A percentile compares a stretch with the other conserved stretches of the same genome.
Evolutionary conservation across 805 yeast species (phyloP).

Genomic region (Hanseniaspora mollemarum): DNA sequence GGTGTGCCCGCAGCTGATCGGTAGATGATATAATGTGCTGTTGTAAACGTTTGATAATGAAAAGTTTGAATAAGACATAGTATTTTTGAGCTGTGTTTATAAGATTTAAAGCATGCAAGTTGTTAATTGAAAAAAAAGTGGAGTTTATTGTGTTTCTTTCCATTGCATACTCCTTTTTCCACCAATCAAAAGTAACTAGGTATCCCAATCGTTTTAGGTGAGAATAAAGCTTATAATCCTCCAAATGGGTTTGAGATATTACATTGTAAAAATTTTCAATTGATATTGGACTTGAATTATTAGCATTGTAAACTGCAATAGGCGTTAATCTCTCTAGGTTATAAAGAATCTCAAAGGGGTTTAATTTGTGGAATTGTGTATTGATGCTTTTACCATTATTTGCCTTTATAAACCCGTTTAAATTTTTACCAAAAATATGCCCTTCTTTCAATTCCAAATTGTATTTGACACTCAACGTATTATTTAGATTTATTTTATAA

Average conservation of each 20-base stretch:
- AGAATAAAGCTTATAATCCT: slow-evolving; percentile 3
- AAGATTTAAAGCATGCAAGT: not conserved
- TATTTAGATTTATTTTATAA: not conserved
- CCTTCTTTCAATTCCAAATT: not conserved
- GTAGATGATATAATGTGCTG: slow-evolving; percentile 13
- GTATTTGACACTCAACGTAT: not conserved
- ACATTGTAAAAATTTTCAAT: slow-evolving; percentile 10
- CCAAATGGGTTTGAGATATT: not conserved
- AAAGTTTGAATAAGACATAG: not conserved
- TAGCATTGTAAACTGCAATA: not conserved
- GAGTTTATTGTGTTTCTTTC: not conserved
- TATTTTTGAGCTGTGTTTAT: not conserved
- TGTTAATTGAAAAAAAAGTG: not conserved
- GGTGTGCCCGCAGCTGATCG: slow-evolving; percentile 36
- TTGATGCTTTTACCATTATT: slow-evolving; percentile 12
- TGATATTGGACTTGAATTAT: not conserved
- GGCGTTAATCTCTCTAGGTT: slow-evolving; percentile 12
- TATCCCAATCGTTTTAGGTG: slow-evolving; percentile 9
- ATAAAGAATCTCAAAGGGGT: slow-evolving; percentile 11
- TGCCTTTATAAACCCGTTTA: slow-evolving; percentile 7
- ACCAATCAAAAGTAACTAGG: slow-evolving; percentile 1
- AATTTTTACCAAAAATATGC: not conserved
- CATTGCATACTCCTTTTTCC: not conserved
- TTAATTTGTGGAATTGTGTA: slow-evolving; percentile 2
- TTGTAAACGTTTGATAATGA: not conserved